Evolutionary conservation across 441 rosid species (phyloP).

Genomic region (Metrosideros polymorpha): DNA sequence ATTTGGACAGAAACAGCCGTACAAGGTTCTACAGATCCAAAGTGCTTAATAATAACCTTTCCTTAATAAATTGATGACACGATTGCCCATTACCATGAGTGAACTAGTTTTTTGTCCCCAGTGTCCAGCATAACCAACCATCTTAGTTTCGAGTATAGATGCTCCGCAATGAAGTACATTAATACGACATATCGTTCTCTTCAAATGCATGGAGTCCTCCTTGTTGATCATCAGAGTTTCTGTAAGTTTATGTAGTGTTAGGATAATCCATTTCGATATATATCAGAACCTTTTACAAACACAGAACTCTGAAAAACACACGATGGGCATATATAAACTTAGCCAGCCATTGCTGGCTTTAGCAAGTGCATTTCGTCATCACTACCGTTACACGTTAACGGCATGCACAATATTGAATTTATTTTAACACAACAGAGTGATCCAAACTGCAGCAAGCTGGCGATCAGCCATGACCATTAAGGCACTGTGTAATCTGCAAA

Average conservation of each 20-base stretch:
- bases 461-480: slow-evolving; percentile 14
- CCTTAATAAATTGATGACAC: background rate
- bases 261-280: background rate
- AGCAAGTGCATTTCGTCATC: background rate
- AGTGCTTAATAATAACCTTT: background rate
- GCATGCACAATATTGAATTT: background rate
- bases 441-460: background rate
- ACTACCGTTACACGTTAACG: background rate
- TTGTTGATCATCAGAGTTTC: background rate
- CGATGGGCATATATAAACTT: background rate
- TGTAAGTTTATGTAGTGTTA: background rate
- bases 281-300: background rate
- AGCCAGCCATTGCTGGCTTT: background rate
- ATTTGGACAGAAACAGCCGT: background rate
- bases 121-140: background rate
- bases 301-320: background rate
- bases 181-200: background rate
- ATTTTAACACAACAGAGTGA: background rate
- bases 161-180: background rate
- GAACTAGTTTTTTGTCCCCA: background rate
- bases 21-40: background rate
- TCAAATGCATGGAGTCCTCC: background rate
- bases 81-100: background rate
- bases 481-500: slow-evolving; percentile 70
- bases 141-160: background rate